Evolutionary conservation across 345 rosid species (phyloP), one percentile per base, ranked within the genome.

Genomic region (Balakata baccata): DNA sequence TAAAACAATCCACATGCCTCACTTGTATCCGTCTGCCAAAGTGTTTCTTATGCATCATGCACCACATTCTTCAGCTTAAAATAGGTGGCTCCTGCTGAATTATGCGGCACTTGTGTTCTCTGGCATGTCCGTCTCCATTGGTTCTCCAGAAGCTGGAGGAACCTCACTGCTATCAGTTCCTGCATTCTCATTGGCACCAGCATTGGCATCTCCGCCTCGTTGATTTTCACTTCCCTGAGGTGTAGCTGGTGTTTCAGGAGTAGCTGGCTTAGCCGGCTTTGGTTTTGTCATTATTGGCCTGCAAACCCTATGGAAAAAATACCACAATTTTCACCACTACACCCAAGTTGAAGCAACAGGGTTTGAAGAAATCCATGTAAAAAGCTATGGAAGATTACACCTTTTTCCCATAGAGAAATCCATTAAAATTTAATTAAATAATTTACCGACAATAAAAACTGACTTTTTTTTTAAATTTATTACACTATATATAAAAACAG

Each of bases 251-350:
- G 34, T 29, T 29, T 29, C 1, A 56, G 90, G 86, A 13, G 91
- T 70, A 16, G 85, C 75, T 23, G 94, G 87, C 78, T 94, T 92
- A 0, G 82, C 70, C 3, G 97, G 98, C 71, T 89, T 94, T 18
- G 91, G 92, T 72, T 90, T 94, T 17, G 87, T 94, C 97, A 94
- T 94, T 74, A 94, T 84, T 10, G 97, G 97, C 79, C 92, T 86
- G 87, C 97, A 89, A 49, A 87, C 59, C 86, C 98, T 94, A 85
- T 43, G 3, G 29, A 34, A 25, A 7, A 70, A 66, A 23, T 22
- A 46, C 7, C 23, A 1, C 16, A 64, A 4, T 11, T n/a, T 50
- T 61, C 23, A 62, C 18, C 29, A 37, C 6, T 14, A n/a, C 14
- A 20, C 14, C 50, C 47, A 1, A 4, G 7, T 18, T 18, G 34